Base-by-base conservation (phyloP, 1,284 basidiomycete species). In the Cryptococcus depauperatus region DNA sequence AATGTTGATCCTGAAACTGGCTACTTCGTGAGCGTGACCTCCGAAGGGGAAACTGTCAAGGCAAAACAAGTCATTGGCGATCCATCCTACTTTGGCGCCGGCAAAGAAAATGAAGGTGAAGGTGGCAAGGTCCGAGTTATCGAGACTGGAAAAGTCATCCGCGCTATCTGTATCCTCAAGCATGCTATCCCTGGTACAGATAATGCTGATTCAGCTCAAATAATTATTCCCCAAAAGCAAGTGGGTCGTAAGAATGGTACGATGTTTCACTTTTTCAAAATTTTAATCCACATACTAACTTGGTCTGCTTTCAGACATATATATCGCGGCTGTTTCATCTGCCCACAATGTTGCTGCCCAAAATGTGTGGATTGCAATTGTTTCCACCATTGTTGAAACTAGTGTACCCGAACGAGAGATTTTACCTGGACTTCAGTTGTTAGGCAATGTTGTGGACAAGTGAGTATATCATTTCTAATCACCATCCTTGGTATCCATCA, bases 211-310 rank as follows among this genome's bases (percentile, higher is more conserved):
- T 89, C 85, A 57, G 84, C 84, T 19, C 95, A 99, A 74, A 89
- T 99, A 62, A 92, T 99, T 72, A 95, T 99, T 58, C 95, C 95
- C 26, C 95, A 98, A 75, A 96, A 96, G 72, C 95, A 99, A 74
- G 91, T 99, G 54, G 79, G 79, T 56, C 77, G 95, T 58, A 83
- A 85, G 74, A 90, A 99, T 67, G 93, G 91, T 87, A 61, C 61
- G 81, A 69, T n/a, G 8, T 16, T 13, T 30, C 29, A 5, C 16
- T n/a, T n/a, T n/a, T n/a, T n/a, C n/a, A n/a, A 29, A 32, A 14
- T 11, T 16, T 4, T n/a, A 4, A 40, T 27, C n/a, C n/a, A n/a
- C n/a, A n/a, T n/a, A 18, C 22, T 16, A 18, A 14, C 26, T 4
- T 35, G 26, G 19, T 21, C 33, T 37, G 27, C 21, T 21, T 34